phyloP scores from a whole-genome alignment of 257 asterid genomes.

The Fraxinus americana region DNA sequence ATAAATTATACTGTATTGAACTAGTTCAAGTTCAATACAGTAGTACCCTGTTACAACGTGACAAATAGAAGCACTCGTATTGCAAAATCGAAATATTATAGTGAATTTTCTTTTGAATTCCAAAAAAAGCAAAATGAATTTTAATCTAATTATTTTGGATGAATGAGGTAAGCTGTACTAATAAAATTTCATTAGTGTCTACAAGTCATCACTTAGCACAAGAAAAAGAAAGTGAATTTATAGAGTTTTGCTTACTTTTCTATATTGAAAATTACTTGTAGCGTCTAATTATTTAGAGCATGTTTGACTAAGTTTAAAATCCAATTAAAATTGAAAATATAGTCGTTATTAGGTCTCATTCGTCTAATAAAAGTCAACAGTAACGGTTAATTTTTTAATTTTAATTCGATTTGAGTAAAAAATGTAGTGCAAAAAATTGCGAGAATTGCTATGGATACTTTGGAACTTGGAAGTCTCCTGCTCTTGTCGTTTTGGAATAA shows the following conservation, averaged over 20 bases:
- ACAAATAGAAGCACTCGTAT: not conserved
- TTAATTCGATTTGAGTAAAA: constrained; percentile 15
- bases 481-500: constrained; percentile 24
- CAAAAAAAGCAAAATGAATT: too few species aligned
- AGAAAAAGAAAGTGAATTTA: constrained; percentile 16
- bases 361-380: too few species aligned
- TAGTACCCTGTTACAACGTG: too few species aligned
- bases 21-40: not conserved
- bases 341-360: too few species aligned
- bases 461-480: constrained; percentile 13
- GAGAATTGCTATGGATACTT: constrained; percentile 32
- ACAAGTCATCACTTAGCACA: not conserved
- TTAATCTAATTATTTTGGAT: not conserved
- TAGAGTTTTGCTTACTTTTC: not conserved
- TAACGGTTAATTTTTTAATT: too few species aligned
- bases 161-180: not conserved
- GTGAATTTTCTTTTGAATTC: not conserved
- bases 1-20: not conserved
- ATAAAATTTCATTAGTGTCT: not conserved
- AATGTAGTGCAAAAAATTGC: constrained; percentile 34
- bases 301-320: too few species aligned
- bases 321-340: too few species aligned
- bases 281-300: constrained; percentile 14
- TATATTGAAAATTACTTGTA: not conserved
- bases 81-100: too few species aligned